Evolutionary conservation across 768 basidiomycete genomes (phyloP), one percentile per base, ranked within the genome.

Genomic region (Lactifluus volemus): DNA sequence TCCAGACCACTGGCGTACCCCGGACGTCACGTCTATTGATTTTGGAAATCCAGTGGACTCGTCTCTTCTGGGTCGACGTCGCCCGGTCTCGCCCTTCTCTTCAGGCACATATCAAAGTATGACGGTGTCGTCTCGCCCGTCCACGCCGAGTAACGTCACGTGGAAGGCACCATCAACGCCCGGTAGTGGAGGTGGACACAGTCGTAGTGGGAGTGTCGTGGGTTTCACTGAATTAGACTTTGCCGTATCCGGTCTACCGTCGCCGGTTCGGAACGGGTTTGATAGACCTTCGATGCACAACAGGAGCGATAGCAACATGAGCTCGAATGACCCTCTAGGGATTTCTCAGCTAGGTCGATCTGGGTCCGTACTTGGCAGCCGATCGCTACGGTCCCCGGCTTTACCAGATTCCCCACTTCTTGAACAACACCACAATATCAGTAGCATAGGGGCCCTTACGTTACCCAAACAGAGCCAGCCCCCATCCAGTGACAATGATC

Each of bases 131-230:
- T 75, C 79, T 58, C 74, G 78, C 44, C 76, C 80, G 34, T 68
- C 69, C 49, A 88, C 89, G 30, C 89, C 89, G 39, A 90, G 89
- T 1, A 88, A 86, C 69, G 79, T 89, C 55, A 81, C 82, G n/a
- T 90, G 88, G 88, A 82, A 78, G 55, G 59, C 75, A 25, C 73
- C 76, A 17, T 49, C 68, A 34, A 72, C 69, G 51, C 68, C 72
- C 21, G 70, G 73, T 69, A 73, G 63, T 29, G 64, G 65, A 30
- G 67, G 65, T 38, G 72, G 70, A 25, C 85, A 86, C 65, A 82
- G 72, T 59, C 76, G 84, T 64, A 83, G 80, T 65, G 81, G 79
- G 51, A 89, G 85, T 66, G 82, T 81, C 78, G 73, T 77, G 38
- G 64, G 60, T 42, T 66, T 56, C 58, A 72, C 74, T 10, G 75